Evolutionary conservation across 2,329 filamentous ascomycete species (phyloP), one percentile per base, ranked within the genome.

Genomic region (Knoxdaviesia proteae): DNA sequence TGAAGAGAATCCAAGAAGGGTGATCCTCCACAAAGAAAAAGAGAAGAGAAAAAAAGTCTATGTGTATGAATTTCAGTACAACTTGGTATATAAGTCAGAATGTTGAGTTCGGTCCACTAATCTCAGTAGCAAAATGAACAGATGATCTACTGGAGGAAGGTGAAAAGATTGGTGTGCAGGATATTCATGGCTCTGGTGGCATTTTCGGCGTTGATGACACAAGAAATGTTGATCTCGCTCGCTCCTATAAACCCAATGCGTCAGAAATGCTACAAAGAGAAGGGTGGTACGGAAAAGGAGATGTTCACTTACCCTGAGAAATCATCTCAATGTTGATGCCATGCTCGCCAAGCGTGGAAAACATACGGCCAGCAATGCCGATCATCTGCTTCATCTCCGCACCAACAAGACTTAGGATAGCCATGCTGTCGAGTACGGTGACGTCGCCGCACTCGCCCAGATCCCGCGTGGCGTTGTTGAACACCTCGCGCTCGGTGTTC

Each of bases 321-420:
- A 98, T 98, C 90, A 98, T 98, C 63, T 98, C 90, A 51, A 98
- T 84, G 58, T 98, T 98, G 55, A 98, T 78, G 52, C 83, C 82
- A 57, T 94, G 81, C 56, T 94, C 83, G 38, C 90, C 90, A 11
- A 98, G 67, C 1, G 87, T 92, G 40, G 81, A 84, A 60, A 98
- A 96, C 82, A 98, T 96, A 51, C 74, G 77, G 32, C 90, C 90
- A 6, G 83, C 83, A 48, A 98, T 84, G 47, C 90, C 90, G 45
- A 83, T 69, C 86, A 96, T 94, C 60, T 94, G 90, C 67, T 94
- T 93, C 78, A 98, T 84, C 60, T 96, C 84, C 47, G 84, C 83
- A 40, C 90, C 90, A 1, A 98, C 88, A 42, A 98, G 64, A 53
- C 84, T 94, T 47, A 98, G 69, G 55, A 98, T 98, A 6, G 88